Base-by-base conservation (phyloP, 805 yeast genomes). In the Candida nemodendra region DNA sequence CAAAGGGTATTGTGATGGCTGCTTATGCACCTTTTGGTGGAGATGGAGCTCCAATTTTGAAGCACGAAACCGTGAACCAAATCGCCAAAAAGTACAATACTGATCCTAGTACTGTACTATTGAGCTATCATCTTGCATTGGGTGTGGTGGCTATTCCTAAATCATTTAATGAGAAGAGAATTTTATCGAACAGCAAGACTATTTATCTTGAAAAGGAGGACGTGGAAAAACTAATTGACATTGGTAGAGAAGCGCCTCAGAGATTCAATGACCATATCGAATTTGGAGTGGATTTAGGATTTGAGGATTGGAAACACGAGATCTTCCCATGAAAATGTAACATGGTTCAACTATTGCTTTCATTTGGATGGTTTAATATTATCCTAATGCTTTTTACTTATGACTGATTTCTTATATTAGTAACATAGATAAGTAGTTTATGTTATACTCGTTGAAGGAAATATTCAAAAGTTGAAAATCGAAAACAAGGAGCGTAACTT, bases 41-140 rank as follows among this genome's bases (percentile, higher is more conserved):
- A 4, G 48, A 51, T 5, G 67, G 66, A 27, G 62, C 73, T 16
- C 73, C 75, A 3, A 35, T 68, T 12, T 48, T 66, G 31, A 48
- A 54, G 32, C 57, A 66, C 36, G 54, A 53, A 16, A 50, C 54
- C 9, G 48, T 69, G 11, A 36, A 60, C 30, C 59, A 68, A 38
- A 55, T 84, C 30, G 84, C 87, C 9, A 53, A 69, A 41, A 75
- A 75, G 58, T 71, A 81, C 51, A 54, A 57, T 16, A 74, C 69
- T 4, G 57, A 71, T 11, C 64, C 73, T 0, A 76, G 74, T 66
- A 76, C 38, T 81, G 81, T 9, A 5, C 74, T 74, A 2, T 58
- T 84, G 49, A 41, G 50, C 61, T 49, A 61, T 38, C 51, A 41
- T 13, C 32, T 47, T 28, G 17, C 13, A 9, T 32, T 57, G 13